Percentiles rank a stretch among this genome's conserved stretches.
phyloP scores from a whole-genome alignment of 192 early-diverging fungal species.

The Linnemannia zychae region DNA sequence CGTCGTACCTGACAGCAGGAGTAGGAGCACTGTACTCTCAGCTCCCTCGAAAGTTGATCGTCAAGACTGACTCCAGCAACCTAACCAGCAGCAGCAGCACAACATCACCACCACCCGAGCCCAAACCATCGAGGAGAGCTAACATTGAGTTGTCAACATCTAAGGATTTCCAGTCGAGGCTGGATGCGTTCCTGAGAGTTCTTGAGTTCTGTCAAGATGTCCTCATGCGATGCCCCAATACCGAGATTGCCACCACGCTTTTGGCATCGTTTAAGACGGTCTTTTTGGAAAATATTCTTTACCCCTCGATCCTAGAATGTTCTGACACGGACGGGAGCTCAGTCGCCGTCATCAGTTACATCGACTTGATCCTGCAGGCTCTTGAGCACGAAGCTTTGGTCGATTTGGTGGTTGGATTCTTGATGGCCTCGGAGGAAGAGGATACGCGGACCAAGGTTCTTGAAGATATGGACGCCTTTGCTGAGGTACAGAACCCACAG shows the following conservation, averaged over 20 bases:
- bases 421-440: conserved; percentile 78
- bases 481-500: conserved; percentile 60
- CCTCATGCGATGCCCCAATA: conserved; percentile 75
- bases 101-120: conserved; percentile 35
- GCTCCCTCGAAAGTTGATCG: conserved; percentile 82
- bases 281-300: conserved; percentile 90
- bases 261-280: conserved; percentile 78
- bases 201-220: conserved; percentile 83
- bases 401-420: conserved; percentile 80
- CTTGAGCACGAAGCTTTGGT: conserved; percentile 83
- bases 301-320: conserved; percentile 86
- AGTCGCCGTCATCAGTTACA: conserved; percentile 90
- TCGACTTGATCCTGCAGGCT: conserved; percentile 84
- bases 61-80: conserved; percentile 54
- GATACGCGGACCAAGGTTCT: conserved; percentile 12
- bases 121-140: conserved; percentile 35
- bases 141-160: conserved; percentile 71
- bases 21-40: conserved; percentile 93
- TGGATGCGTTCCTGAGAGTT: conserved; percentile 76
- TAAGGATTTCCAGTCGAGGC: conserved; percentile 70
- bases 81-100: not conserved
- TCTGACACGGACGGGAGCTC: conserved; percentile 95
- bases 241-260: conserved; percentile 67
- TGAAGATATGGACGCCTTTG: conserved; percentile 52
- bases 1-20: conserved; percentile 85